Base-by-base conservation (phyloP, 371 early-diverging fungal genomes). In the Mortierella polycephala region DNA sequence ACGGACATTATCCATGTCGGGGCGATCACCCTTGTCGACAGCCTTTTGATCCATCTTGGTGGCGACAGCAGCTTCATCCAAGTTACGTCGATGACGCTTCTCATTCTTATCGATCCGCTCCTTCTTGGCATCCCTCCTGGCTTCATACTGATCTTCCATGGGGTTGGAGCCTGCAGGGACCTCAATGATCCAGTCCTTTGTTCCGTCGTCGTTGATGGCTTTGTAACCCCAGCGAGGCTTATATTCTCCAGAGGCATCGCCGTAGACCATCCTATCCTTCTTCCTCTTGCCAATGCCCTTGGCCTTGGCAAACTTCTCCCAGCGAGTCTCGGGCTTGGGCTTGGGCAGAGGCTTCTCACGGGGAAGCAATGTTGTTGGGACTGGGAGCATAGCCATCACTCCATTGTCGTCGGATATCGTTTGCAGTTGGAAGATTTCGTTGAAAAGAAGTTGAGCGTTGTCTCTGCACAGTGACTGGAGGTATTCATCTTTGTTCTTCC, bases 241-340 rank as follows among this genome's bases (percentile, higher is more conserved):
- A 83, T 93, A 97, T 75, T 97, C 94, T 63, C 94, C 91, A 68
- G 87, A 84, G 2, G 86, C 92, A 66, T 99, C 99, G 81, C 98
- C 96, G 81, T 79, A 98, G 51, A 91, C 95, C 88, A 94, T 89
- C 14, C 92, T 86, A 7, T 89, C 88, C 81, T 90, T 91, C 84
- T 97, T 97, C 80, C 84, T 89, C 68, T 96, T 97, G 81, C 91
- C 88, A 74, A 99, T 99, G 23, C 99, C 99, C 88, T 99, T 99
- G 71, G 88, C 87, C 83, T 96, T 93, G 67, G 99, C 99, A 85
- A 99, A 99, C 88, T 94, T 94, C 86, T 99, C 99, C 99, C 99
- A 99, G 74, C 96, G 92, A 7, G 99, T 99, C 84, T 90, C 82
- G 40, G 94, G 89, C 81, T 93, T 94, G 47, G 89, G 92, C 84